Conservation (phyloP, 208 protist species). For the Crithidia sp. region DNA sequence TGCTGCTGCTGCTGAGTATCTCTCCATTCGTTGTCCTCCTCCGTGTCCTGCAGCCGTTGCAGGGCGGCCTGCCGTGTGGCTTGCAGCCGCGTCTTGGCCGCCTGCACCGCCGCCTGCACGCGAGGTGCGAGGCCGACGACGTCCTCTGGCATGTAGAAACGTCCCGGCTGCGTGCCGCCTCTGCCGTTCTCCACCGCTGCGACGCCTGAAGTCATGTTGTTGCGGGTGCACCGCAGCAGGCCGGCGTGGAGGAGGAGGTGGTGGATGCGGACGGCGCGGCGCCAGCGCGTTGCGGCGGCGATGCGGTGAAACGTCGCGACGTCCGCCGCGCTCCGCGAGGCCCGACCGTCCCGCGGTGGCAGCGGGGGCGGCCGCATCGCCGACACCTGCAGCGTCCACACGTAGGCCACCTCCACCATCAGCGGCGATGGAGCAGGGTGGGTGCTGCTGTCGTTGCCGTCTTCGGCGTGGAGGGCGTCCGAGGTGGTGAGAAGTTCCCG, state of each 20-base stretch:
- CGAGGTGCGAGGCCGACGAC: conserved; percentile 43
- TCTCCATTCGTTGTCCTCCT: background rate
- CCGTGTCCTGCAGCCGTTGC: background rate
- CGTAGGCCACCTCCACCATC: conserved; percentile 62
- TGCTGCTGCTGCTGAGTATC: background rate
- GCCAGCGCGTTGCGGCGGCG: conserved; percentile 3
- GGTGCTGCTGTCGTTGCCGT: background rate
- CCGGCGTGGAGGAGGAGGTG: conserved; percentile 18
- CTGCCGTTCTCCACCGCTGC: conserved; percentile 3
- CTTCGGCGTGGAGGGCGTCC: conserved; percentile 2
- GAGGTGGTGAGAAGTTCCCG: conserved; percentile 22
- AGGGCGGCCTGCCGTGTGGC: conserved; percentile 5
- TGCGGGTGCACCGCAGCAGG: conserved; percentile 4
- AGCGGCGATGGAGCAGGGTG: conserved; percentile 19
- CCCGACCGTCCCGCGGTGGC: conserved; percentile 16
- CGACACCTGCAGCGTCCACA: conserved; percentile 52
- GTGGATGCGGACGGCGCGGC: conserved; percentile 29
- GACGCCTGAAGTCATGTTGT: background rate
- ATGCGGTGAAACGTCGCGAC: conserved; percentile 13
- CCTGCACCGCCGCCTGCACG: conserved; percentile 42
- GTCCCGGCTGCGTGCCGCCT: background rate
- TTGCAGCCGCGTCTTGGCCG: conserved; percentile 24
- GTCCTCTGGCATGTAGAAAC: conserved; percentile 46
- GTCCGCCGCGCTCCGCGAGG: background rate
- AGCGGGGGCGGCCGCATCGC: conserved; percentile 7